Base-by-base conservation (phyloP, 2,329 filamentous ascomycete species). In the Amylocarpus encephaloides region DNA sequence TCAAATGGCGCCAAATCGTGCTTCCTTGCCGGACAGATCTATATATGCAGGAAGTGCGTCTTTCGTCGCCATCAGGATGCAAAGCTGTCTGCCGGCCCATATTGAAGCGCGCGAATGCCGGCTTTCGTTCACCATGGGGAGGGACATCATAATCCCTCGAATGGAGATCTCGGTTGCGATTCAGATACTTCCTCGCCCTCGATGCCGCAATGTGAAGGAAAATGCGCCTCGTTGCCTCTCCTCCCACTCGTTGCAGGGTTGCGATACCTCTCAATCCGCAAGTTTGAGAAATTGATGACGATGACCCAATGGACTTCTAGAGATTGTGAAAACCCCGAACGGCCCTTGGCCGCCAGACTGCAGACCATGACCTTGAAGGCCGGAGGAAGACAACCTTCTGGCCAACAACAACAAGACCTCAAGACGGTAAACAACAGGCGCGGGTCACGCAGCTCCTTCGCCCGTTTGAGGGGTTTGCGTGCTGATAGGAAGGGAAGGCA, bases 21-120 rank as follows among this genome's bases (percentile, higher is more conserved):
- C 51, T 49, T 43, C 53, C 42, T 51, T 51, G 54, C 52, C 59
- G 58, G 55, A 56, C 57, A 47, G 57, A 61, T 61, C 57, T 60
- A 36, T 57, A 51, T 40, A 45, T 49, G 53, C 56, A 57, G 60
- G 22, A 22, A 49, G 46, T 40, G 47, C 47, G 39, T 53, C 29
- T 48, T 56, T 56, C 57, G 52, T 58, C 50, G 48, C 22, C 22
- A 26, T 26, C 22, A 39, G 36, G 38, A 43, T 32, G 22, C 26
- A 29, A 29, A 43, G 22, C 32, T 16, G 39, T 41, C 19, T 41
- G 22, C 18, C 38, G 29, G 18, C 34, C 12, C 22, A 26, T 4
- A 26, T 7, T 26, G 4, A 7, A 4, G 22, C 4, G 22, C 22
- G 22, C 22, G 22, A 26, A 26, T 26, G 22, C 22, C 4, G 22